Evolutionary conservation across 2,329 filamentous ascomycete genomes (phyloP).

Genomic region (Sordariomycetes sp.): DNA sequence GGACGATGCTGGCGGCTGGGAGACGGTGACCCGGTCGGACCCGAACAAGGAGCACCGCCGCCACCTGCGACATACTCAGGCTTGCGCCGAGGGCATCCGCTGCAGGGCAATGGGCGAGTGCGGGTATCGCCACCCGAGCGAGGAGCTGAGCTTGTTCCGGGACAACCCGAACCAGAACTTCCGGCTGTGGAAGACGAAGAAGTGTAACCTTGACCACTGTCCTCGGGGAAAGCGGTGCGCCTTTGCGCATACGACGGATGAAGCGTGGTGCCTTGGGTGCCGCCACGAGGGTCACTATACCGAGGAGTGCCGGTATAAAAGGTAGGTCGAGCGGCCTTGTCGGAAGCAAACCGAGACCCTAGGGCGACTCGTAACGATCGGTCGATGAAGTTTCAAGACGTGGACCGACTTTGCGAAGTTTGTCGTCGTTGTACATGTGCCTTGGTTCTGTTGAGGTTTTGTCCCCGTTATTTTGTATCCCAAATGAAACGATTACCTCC

Average conservation of each 20-base stretch:
- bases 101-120: constrained; percentile 6
- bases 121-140: not conserved
- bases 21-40: not conserved
- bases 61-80: constrained; percentile 1
- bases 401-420: too few species aligned
- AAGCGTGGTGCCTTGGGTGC: constrained; percentile 6
- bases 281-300: constrained; percentile 3
- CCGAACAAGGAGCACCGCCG: constrained; percentile 1
- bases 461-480: too few species aligned
- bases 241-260: constrained; percentile 5
- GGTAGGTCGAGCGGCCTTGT: not conserved
- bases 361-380: too few species aligned
- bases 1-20: not conserved
- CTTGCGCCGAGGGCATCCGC: constrained; percentile 5
- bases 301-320: constrained; percentile 1
- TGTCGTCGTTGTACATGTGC: too few species aligned
- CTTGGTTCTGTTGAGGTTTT: too few species aligned
- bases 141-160: constrained; percentile 5
- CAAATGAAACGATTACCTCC: too few species aligned
- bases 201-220: constrained; percentile 1
- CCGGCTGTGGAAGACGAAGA: constrained; percentile 6
- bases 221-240: not conserved
- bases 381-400: too few species aligned
- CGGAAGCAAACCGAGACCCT: too few species aligned
- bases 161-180: constrained; percentile 1